These are phyloP conservation scores for Chaetomiaceae sp. DNA, from an alignment of 2,329 filamentous ascomycete genomes.

Conservation along the genomic window DNA sequence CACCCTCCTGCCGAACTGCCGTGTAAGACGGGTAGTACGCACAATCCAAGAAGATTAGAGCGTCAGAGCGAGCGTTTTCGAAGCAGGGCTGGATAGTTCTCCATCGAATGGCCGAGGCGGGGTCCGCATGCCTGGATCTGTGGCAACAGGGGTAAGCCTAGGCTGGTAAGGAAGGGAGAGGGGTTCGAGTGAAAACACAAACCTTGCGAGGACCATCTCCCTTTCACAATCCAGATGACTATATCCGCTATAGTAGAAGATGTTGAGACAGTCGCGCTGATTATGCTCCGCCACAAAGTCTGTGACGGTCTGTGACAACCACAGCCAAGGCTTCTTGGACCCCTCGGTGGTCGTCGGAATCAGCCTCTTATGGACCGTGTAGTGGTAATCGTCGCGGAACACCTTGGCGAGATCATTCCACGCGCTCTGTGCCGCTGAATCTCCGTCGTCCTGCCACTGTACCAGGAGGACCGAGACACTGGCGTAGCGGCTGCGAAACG, in stretches of 20 bases:
- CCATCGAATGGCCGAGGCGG: constrained; percentile 49
- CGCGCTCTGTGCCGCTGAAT: constrained; percentile 36
- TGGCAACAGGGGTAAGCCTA: constrained; percentile 16
- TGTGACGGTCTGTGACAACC: constrained; percentile 48
- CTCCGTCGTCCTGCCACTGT: constrained; percentile 52
- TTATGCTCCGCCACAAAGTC: constrained; percentile 51
- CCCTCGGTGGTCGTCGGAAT: constrained; percentile 47
- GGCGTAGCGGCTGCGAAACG: constrained; percentile 49
- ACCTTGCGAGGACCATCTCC: constrained; percentile 56
- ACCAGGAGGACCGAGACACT: constrained; percentile 50
- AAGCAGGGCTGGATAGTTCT: constrained; percentile 51
- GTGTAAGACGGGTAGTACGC: constrained; percentile 52
- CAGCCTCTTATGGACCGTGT: constrained; percentile 42
- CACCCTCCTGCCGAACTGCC: constrained; percentile 47
- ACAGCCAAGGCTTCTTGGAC: constrained; percentile 47
- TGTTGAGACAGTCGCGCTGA: constrained; percentile 52
- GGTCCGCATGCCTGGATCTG: constrained; percentile 45
- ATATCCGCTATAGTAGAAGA: constrained; percentile 54
- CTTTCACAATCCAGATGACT: constrained; percentile 51
- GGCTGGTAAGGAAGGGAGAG: background rate
- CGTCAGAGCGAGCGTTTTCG: constrained; percentile 52
- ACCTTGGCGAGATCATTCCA: constrained; percentile 47
- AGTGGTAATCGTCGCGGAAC: constrained; percentile 49
- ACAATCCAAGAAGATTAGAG: constrained; percentile 54
- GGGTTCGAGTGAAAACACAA: constrained; percentile 17